Evolutionary conservation across 495 filamentous ascomycete genomes (phyloP).

Genomic region (Annulohypoxylon moriforme): DNA sequence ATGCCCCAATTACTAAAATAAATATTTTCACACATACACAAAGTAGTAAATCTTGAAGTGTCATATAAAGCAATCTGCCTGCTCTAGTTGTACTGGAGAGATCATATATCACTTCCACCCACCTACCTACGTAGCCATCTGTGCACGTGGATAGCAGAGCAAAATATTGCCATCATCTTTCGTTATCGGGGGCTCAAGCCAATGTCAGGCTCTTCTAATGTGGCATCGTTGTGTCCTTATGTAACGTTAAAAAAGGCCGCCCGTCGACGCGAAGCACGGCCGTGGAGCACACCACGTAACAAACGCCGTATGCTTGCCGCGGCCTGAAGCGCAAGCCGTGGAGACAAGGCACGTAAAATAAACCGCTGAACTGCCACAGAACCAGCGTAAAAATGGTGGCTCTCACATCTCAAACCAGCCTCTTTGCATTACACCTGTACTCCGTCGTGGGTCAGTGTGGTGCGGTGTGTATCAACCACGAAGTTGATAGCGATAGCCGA

Average conservation of each 20-base stretch:
- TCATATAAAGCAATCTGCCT: too few species aligned
- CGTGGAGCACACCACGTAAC: slow-evolving; percentile 33
- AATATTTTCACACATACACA: background rate
- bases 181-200: background rate
- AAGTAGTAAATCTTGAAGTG: background rate
- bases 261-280: slow-evolving; percentile 28
- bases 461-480: background rate
- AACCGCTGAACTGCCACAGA: slow-evolving; percentile 35
- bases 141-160: background rate
- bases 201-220: slow-evolving; percentile 25
- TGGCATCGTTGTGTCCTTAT: slow-evolving; percentile 32
- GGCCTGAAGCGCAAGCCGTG: slow-evolving; percentile 28
- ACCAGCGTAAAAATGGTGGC: slow-evolving; percentile 34
- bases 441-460: background rate
- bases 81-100: too few species aligned
- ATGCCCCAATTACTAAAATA: background rate
- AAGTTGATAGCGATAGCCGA: background rate
- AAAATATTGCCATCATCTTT: slow-evolving; percentile 1
- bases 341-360: slow-evolving; percentile 39
- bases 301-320: slow-evolving; percentile 32
- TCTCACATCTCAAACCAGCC: background rate
- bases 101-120: background rate
- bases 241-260: slow-evolving; percentile 35
- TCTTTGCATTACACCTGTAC: background rate
- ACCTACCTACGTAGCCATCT: background rate